These are phyloP conservation scores for Saccharomycopsis vini DNA, from an alignment of 805 yeast species.

Conservation along the genomic window DNA sequence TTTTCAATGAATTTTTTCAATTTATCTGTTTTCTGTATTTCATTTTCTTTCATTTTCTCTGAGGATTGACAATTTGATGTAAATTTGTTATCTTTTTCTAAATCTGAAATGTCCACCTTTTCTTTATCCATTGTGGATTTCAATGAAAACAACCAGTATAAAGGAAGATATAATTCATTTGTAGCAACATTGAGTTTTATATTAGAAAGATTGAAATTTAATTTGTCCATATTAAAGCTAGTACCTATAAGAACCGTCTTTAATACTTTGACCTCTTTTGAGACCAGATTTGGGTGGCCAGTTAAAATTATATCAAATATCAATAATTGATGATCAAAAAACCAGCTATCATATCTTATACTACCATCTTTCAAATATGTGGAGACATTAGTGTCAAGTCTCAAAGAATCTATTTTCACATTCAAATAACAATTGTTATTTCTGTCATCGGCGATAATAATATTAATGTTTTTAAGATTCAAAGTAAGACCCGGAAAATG, in stretches of 20 bases:
- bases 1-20: slow-evolving; percentile 6
- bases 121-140: too few species aligned
- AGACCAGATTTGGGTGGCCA: too few species aligned
- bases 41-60: not conserved
- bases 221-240: not conserved
- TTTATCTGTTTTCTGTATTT: not conserved
- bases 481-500: slow-evolving; percentile 23
- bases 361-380: too few species aligned
- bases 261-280: not conserved
- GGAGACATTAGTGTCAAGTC: too few species aligned
- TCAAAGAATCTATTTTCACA: too few species aligned
- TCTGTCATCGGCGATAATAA: slow-evolving; percentile 11
- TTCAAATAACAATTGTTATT: too few species aligned
- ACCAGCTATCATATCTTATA: too few species aligned
- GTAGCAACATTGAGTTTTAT: not conserved
- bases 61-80: not conserved
- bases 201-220: not conserved
- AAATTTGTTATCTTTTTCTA: not conserved
- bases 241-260: not conserved
- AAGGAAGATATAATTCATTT: not conserved
- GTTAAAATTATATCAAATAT: too few species aligned
- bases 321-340: not conserved
- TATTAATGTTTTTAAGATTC: slow-evolving; percentile 14
- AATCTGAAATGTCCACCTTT: too few species aligned
- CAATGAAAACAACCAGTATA: too few species aligned